These are phyloP conservation scores for Mucor racemosus DNA, from an alignment of 371 early-diverging fungal genomes.

Conservation along the genomic window DNA sequence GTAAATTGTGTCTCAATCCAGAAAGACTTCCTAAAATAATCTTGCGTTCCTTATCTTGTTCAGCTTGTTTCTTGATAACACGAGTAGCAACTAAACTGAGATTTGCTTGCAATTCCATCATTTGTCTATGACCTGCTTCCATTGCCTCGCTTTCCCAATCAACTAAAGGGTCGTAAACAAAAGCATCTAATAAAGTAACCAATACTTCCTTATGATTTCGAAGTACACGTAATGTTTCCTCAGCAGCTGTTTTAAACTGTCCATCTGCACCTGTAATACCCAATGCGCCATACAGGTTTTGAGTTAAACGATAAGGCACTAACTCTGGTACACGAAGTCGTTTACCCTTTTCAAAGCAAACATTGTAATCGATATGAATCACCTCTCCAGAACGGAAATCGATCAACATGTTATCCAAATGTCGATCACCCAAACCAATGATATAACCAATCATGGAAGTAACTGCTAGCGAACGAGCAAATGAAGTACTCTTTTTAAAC, in stretches of 20 bases:
- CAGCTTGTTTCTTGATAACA: slow-evolving; percentile 36
- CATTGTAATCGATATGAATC: slow-evolving; percentile 98
- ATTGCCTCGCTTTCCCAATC: slow-evolving; percentile 60
- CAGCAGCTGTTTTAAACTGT: slow-evolving; percentile 73
- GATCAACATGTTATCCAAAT: slow-evolving; percentile 96
- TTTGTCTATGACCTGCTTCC: slow-evolving; percentile 40
- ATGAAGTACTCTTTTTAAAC: slow-evolving; percentile 76
- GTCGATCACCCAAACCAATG: slow-evolving; percentile 99
- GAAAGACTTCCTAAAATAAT: slow-evolving; percentile 17
- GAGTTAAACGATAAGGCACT: slow-evolving; percentile 96
- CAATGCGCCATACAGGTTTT: slow-evolving; percentile 79
- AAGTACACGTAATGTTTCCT: slow-evolving; percentile 77
- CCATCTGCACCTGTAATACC: slow-evolving; percentile 87
- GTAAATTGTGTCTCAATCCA: slow-evolving; percentile 20
- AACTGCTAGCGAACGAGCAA: slow-evolving; percentile 89
- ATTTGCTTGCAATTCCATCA: slow-evolving; percentile 47
- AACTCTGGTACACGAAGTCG: slow-evolving; percentile 91
- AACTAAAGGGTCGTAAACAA: slow-evolving; percentile 93
- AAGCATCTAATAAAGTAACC: slow-evolving; percentile 86
- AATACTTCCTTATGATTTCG: slow-evolving; percentile 81
- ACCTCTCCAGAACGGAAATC: slow-evolving; percentile 86
- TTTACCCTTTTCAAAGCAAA: slow-evolving; percentile 96
- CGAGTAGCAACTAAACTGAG: slow-evolving; percentile 43
- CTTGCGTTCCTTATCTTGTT: slow-evolving; percentile 29
- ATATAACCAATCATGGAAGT: slow-evolving; percentile 96